Conservation (phyloP, 768 basidiomycete genomes). For the Leccinellum luteum region DNA sequence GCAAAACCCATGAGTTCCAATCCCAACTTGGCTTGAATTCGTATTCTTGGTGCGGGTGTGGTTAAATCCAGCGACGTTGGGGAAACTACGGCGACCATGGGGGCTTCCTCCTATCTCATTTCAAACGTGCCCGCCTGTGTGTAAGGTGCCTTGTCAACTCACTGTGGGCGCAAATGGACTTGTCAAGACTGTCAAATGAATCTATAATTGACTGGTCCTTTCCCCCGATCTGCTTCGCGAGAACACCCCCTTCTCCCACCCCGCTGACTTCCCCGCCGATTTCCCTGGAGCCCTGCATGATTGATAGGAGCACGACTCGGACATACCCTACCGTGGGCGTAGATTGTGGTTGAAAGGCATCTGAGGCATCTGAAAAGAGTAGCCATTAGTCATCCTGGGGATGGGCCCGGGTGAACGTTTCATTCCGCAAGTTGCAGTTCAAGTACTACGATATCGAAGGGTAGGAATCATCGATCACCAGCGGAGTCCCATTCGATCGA, state of each 20-base stretch:
- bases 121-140: no score
- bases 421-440: background rate
- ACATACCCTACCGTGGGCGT: background rate
- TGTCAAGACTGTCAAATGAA: background rate
- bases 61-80: no score
- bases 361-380: background rate
- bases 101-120: no score
- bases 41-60: no score
- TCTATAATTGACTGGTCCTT: background rate
- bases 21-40: no score
- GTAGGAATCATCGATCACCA: no score
- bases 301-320: background rate
- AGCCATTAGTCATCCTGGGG: background rate
- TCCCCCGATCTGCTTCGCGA: background rate
- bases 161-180: background rate
- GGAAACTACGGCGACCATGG: no score
- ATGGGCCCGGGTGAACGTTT: background rate
- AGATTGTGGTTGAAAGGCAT: background rate
- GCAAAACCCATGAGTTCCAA: no score
- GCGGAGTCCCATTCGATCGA: background rate
- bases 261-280: background rate
- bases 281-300: background rate
- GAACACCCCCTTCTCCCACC: background rate
- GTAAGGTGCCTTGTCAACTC: background rate
- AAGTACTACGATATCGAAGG: no score